phyloP scores from a whole-genome alignment of 2,329 filamentous ascomycete species.

The Neofusicoccum ribis region DNA sequence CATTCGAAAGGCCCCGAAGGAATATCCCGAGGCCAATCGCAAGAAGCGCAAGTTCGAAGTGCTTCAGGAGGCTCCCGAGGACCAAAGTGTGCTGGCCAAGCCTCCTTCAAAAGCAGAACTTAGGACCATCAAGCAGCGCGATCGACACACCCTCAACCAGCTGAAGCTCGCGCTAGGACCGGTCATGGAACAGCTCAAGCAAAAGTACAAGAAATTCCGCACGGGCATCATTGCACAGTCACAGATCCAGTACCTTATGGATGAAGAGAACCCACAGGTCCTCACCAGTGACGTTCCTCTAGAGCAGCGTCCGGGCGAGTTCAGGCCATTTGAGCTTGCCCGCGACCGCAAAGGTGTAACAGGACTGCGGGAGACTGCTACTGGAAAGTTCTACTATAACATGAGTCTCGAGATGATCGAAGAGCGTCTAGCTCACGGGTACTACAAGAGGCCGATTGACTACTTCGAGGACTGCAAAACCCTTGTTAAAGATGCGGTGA shows the following conservation, averaged over 20 bases:
- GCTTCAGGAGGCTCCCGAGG: constrained; percentile 68
- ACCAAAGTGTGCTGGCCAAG: constrained; percentile 56
- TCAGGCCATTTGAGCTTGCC: constrained; percentile 74
- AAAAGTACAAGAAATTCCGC: constrained; percentile 85
- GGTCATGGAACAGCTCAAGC: constrained; percentile 95
- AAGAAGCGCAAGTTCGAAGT: constrained; percentile 82
- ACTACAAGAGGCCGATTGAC: constrained; percentile 86
- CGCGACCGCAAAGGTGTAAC: constrained; percentile 76
- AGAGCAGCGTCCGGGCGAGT: constrained; percentile 51
- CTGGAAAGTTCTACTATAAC: constrained; percentile 90
- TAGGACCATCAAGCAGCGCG: constrained; percentile 76
- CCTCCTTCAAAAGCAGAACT: constrained; percentile 73
- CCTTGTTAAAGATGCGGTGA: constrained; percentile 80
- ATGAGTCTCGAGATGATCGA: constrained; percentile 91
- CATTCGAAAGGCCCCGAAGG: constrained; percentile 73
- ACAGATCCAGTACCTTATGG: constrained; percentile 77
- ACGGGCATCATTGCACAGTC: constrained; percentile 68
- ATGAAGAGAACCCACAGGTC: constrained; percentile 73
- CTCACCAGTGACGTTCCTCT: constrained; percentile 61
- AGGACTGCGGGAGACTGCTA: constrained; percentile 73
- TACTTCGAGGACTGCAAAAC: constrained; percentile 86
- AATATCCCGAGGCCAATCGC: constrained; percentile 84
- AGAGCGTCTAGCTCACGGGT: constrained; percentile 94
- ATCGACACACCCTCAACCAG: constrained; percentile 79
- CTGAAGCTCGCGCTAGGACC: constrained; percentile 88